Conservation (phyloP, 2,329 filamentous ascomycete genomes). For the Monilinia polystroma region DNA sequence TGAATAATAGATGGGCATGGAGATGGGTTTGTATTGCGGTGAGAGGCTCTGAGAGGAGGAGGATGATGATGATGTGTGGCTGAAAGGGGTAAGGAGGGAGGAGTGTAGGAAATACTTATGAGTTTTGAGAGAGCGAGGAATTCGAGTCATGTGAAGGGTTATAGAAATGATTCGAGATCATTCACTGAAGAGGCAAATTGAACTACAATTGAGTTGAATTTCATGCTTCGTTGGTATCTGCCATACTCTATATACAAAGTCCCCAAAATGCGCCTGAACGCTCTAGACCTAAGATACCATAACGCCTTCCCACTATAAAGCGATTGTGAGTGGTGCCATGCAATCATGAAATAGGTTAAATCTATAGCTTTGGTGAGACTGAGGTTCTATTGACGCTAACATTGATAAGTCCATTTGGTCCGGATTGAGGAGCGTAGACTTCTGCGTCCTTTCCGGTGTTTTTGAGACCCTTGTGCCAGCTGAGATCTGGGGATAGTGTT, state of each 20-base stretch:
- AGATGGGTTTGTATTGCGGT: too few relatives aligned
- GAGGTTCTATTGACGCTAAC: conserved; percentile 71
- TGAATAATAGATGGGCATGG: too few relatives aligned
- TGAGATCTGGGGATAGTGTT: conserved; percentile 63
- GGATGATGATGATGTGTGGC: background rate
- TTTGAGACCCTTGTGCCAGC: conserved; percentile 93
- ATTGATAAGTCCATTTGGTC: conserved; percentile 93
- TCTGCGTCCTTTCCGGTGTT: conserved; percentile 96
- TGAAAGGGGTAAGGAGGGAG: background rate
- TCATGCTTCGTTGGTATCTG: conserved; percentile 17
- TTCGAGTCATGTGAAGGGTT: too few relatives aligned
- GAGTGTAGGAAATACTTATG: too few relatives aligned
- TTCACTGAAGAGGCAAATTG: conserved; percentile 26
- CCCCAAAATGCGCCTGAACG: conserved; percentile 12
- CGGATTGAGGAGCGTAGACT: conserved; percentile 89
- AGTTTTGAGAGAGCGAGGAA: too few relatives aligned
- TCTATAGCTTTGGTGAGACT: conserved; percentile 35
- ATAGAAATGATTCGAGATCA: background rate
- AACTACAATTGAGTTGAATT: conserved; percentile 15
- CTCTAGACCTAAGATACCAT: conserved; percentile 9
- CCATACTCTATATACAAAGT: conserved; percentile 6
- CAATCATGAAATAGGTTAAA: conserved; percentile 9
- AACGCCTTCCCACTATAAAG: conserved; percentile 16
- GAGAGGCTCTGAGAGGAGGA: background rate
- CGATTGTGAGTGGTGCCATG: background rate